A percentile compares a stretch with the other conserved stretches of the same genome.
These are phyloP conservation scores for Neurospora sp. DNA, from an alignment of 495 filamentous ascomycete species.

Conservation along the genomic window DNA sequence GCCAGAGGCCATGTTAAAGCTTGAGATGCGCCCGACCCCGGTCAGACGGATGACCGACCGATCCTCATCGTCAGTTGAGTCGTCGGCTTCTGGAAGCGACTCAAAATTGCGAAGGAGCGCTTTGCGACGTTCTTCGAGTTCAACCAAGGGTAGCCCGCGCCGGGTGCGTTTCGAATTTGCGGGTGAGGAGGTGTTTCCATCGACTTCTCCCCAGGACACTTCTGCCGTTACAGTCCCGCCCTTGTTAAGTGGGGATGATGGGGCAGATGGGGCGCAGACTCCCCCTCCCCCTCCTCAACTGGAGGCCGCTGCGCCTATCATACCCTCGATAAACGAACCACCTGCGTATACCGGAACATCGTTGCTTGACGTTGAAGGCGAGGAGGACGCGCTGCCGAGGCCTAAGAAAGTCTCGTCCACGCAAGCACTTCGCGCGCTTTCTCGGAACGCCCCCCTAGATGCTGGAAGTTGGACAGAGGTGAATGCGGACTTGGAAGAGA, in stretches of 20 bases:
- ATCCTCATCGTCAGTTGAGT: conserved; percentile 30
- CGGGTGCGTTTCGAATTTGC: conserved; percentile 44
- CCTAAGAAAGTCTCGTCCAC: conserved; percentile 38
- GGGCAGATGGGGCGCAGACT: conserved; percentile 8
- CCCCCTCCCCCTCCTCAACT: conserved; percentile 1
- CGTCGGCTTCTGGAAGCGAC: conserved; percentile 27
- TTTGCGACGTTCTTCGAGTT: conserved; percentile 37
- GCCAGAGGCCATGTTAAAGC: not conserved
- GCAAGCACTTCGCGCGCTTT: conserved; percentile 32
- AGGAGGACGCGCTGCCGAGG: conserved; percentile 30
- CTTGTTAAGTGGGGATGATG: not conserved
- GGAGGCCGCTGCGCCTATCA: conserved; percentile 12
- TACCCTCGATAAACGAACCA: conserved; percentile 13
- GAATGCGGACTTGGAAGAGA: conserved; percentile 25
- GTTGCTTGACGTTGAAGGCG: conserved; percentile 23
- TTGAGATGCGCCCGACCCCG: conserved; percentile 6
- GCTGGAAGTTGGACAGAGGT: conserved; percentile 35
- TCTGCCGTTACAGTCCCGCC: not conserved
- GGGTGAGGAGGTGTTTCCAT: conserved; percentile 43
- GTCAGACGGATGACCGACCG: conserved; percentile 22
- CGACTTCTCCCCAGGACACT: conserved; percentile 29
- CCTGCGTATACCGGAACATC: conserved; percentile 12
- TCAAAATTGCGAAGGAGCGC: conserved; percentile 34
- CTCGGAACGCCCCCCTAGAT: conserved; percentile 30
- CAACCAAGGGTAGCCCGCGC: conserved; percentile 37